These are phyloP conservation scores for Globisporangium megalacanthum DNA, from an alignment of 352 stramenopile species.

Conservation along the genomic window DNA sequence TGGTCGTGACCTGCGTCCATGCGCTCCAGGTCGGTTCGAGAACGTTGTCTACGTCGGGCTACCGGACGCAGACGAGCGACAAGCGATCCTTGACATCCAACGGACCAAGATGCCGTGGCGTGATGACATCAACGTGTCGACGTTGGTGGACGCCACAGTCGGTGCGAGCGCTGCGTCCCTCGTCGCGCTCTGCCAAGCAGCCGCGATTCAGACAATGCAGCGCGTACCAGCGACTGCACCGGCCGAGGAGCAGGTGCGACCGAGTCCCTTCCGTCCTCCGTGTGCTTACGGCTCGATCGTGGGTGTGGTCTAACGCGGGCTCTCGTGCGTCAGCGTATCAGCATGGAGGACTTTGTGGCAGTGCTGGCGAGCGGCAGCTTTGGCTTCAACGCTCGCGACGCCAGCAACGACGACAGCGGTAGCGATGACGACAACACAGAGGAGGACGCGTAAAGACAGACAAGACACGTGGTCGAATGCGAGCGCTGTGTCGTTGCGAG, in stretches of 20 bases:
- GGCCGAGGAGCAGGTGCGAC: constrained; percentile 22
- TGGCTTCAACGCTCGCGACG: constrained; percentile 23
- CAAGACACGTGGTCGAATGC: too few species aligned
- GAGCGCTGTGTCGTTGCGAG: too few species aligned
- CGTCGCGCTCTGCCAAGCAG: constrained; percentile 62
- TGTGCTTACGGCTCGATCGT: neutral
- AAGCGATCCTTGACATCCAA: constrained; percentile 64
- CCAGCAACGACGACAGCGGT: constrained; percentile 1
- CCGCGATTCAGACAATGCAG: constrained; percentile 73
- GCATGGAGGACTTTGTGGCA: constrained; percentile 38
- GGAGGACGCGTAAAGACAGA: neutral
- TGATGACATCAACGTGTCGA: constrained; percentile 34
- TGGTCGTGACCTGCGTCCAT: neutral
- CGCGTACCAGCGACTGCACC: constrained; percentile 19
- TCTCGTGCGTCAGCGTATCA: constrained; percentile 18
- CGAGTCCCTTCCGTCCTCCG: neutral
- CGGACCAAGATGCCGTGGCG: constrained; percentile 67
- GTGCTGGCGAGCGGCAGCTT: constrained; percentile 36
- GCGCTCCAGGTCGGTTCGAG: constrained; percentile 62
- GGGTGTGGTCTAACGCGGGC: neutral
- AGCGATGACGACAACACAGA: constrained; percentile 3
- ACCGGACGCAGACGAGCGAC: constrained; percentile 41
- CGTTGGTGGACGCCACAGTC: constrained; percentile 49
- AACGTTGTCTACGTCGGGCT: constrained; percentile 77
- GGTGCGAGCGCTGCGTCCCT: constrained; percentile 69